Evolutionary conservation across 2,329 filamentous ascomycete species (phyloP), one percentile per base, ranked within the genome.

Genomic region (Cryphonectria naterciae): DNA sequence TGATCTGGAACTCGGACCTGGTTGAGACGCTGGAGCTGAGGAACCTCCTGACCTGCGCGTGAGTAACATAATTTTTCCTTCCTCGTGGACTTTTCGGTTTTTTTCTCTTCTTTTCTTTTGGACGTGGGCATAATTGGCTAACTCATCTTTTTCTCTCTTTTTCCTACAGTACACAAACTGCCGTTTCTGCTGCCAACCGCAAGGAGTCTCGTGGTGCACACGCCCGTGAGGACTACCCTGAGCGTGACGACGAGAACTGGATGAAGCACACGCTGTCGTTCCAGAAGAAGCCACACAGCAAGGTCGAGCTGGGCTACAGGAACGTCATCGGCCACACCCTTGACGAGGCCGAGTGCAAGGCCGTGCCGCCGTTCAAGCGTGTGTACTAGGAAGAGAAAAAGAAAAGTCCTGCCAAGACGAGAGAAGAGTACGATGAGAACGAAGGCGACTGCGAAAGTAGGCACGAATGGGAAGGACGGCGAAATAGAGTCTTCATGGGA

Each of bases 1-100:
- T 98, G 95, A 98, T 98, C 86, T 98, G 95, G 95, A 98, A 98
- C 90, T 94, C 93, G 35, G 95, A 98, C 80, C 89, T 98, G 54
- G 94, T 97, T 73, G 95, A 98, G 88, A 97, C 95, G 10, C 90
- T 99, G 70, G 96, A 99, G 85, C 87, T 98, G 79, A 89, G 95
- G 79, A 99, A 99, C 83, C 84, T 99, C 79, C 86, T 99, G 80
- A 98, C 96, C 79, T 98, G 96, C 90, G 95, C 95, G 89, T 94
- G 91, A 85, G 92, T 92, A 74, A 46, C 63, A 64, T 32, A 39
- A n/a, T 19, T 7, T 25, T 41, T 19, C 22, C 66, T 52, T n/a
- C 4, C 17, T n/a, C 10, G 37, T 39, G 37, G 37, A 39, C 8
- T 39, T 13, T 39, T 39, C 8, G 13, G 37, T 2, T 17, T 8